phyloP scores from a whole-genome alignment of 108 stramenopile genomes.

The Fragilaria crotonensis region DNA sequence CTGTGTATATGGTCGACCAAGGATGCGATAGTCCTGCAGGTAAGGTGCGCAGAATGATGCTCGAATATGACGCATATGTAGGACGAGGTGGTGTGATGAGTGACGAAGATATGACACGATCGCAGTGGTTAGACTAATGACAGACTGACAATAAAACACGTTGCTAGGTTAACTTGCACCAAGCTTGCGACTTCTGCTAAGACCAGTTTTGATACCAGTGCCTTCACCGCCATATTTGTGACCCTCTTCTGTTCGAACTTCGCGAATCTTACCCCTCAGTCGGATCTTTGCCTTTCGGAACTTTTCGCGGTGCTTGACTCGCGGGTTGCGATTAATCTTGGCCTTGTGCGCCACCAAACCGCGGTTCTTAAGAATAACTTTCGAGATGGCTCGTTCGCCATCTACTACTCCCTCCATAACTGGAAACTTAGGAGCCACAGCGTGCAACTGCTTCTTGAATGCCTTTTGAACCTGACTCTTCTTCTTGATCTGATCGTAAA shows the following conservation, averaged over 20 bases:
- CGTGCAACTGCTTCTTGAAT: conserved; percentile 53
- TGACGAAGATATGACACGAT: conserved; percentile 57
- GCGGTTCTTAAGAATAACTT: conserved; percentile 87
- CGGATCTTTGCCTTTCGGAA: conserved; percentile 90
- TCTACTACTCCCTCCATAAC: conserved; percentile 49
- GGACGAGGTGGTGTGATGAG: conserved; percentile 67
- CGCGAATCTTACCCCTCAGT: conserved; percentile 92
- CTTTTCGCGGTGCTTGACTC: conserved; percentile 95
- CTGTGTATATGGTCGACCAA: conserved; percentile 59
- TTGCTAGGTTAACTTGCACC: no score
- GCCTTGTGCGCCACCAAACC: conserved; percentile 95
- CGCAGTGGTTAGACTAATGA: no score
- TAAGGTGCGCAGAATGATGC: conserved; percentile 40
- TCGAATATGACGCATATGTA: conserved; percentile 63
- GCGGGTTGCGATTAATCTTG: conserved; percentile 95
- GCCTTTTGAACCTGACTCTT: conserved; percentile 51
- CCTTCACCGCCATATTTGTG: conserved; percentile 86
- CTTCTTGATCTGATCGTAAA: conserved; percentile 49
- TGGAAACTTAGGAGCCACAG: conserved; percentile 83
- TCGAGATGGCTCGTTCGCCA: conserved; percentile 81
- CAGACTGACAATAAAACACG: no score
- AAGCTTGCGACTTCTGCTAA: conserved; percentile 84
- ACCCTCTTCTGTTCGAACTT: conserved; percentile 75
- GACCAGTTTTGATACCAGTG: conserved; percentile 83
- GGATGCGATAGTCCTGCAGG: conserved; percentile 17